Percentiles rank a stretch among this genome's conserved stretches.
Evolutionary conservation across 768 basidiomycete genomes (phyloP).

Genomic region (Agaricus blazei): DNA sequence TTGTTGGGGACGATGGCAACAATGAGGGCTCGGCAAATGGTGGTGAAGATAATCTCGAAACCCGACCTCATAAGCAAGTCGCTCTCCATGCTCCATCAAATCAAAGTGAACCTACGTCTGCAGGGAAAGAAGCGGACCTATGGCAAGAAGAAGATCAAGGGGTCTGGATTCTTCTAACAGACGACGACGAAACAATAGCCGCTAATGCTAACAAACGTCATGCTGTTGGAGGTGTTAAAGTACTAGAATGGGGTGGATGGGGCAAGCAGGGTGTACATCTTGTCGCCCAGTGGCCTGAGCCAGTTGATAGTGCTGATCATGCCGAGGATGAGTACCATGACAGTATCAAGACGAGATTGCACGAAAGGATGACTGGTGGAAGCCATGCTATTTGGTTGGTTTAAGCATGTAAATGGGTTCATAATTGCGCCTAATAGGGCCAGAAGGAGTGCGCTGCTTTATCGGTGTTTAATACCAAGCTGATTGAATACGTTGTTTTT

Average conservation of each 20-base stretch:
- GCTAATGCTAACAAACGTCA: constrained; percentile 5
- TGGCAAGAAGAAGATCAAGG: constrained; percentile 14
- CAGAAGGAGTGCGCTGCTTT: too few relatives aligned
- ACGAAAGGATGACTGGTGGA: constrained; percentile 30
- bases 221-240: constrained; percentile 34
- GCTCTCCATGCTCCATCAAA: background rate
- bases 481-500: too few relatives aligned
- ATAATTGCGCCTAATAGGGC: too few relatives aligned
- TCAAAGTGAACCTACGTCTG: background rate
- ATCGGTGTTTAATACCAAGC: too few relatives aligned
- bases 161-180: constrained; percentile 45
- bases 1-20: background rate
- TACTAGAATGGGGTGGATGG: constrained; percentile 49
- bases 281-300: constrained; percentile 39
- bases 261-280: constrained; percentile 30
- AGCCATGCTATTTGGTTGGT: constrained; percentile 52
- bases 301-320: constrained; percentile 4
- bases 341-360: constrained; percentile 11
- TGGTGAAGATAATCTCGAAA: constrained; percentile 12
- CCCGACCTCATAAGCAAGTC: background rate
- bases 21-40: constrained; percentile 1
- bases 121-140: background rate
- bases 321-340: background rate
- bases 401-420: constrained; percentile 14
- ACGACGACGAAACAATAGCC: constrained; percentile 35